These are phyloP conservation scores for Russula dissimulans DNA, from an alignment of 768 basidiomycete species.

Conservation along the genomic window DNA sequence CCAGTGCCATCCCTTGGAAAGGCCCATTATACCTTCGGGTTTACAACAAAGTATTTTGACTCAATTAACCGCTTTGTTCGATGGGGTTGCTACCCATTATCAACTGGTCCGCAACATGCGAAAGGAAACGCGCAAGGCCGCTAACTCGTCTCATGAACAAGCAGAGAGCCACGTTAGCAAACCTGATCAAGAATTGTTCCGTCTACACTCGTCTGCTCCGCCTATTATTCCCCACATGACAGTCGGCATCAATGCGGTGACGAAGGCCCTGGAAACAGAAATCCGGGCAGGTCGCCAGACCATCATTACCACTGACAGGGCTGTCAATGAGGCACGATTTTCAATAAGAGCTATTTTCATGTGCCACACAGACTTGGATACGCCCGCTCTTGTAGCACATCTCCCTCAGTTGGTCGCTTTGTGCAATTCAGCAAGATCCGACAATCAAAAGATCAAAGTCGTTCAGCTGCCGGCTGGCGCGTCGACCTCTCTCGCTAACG, in stretches of 20 bases:
- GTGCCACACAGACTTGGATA: conserved; percentile 69
- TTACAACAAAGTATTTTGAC: conserved; percentile 54
- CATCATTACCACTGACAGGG: background rate
- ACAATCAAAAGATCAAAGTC: conserved; percentile 36
- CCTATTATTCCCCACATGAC: conserved; percentile 39
- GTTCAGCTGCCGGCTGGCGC: conserved; percentile 60
- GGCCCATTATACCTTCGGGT: conserved; percentile 56
- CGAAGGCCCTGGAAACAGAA: conserved; percentile 59
- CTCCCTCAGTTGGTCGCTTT: conserved; percentile 70
- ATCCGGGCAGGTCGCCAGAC: conserved; percentile 23
- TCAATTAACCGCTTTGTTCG: conserved; percentile 39
- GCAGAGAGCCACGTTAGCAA: background rate
- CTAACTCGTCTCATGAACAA: background rate
- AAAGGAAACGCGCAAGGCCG: background rate
- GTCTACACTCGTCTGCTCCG: conserved; percentile 25
- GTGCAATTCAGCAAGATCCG: conserved; percentile 44
- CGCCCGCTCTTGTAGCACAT: conserved; percentile 61
- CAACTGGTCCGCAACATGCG: conserved; percentile 14
- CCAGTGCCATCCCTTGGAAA: conserved; percentile 23
- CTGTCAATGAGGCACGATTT: background rate
- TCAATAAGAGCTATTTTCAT: conserved; percentile 43
- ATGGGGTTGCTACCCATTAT: conserved; percentile 41
- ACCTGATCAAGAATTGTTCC: background rate
- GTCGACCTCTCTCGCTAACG: conserved; percentile 48
- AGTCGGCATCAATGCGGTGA: conserved; percentile 76